phyloP scores from a whole-genome alignment of 164 flowering plant genomes.

The grape (Vitis vinifera) region DNA sequence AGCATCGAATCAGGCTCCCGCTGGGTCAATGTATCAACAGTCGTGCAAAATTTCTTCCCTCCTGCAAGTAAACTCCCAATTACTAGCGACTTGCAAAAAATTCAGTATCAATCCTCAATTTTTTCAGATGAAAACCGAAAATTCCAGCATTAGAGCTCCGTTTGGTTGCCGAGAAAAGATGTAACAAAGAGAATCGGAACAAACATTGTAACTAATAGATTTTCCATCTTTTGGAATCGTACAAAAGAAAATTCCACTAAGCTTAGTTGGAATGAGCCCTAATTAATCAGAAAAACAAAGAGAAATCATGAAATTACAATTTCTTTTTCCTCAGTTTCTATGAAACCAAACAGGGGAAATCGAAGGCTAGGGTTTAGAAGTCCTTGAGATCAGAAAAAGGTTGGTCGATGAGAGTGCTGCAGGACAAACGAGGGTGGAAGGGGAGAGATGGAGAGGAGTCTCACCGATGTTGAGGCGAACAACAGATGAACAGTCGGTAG shows the following conservation, averaged over 20 bases:
- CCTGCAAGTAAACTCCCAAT: slow-evolving; percentile 37
- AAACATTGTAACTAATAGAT: neutral
- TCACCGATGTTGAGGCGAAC: slow-evolving; percentile 73
- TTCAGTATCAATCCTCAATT: neutral
- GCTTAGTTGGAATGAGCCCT: neutral
- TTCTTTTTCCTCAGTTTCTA: neutral
- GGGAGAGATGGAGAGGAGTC: slow-evolving; percentile 5
- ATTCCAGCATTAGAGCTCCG: neutral
- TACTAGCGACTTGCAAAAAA: too few species aligned
- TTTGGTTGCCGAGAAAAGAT: neutral
- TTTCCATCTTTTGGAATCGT: neutral
- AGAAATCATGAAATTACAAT: neutral
- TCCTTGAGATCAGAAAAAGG: neutral
- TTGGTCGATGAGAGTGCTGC: neutral
- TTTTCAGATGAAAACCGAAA: neutral
- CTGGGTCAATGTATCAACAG: slow-evolving; percentile 74
- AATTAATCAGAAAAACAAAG: neutral
- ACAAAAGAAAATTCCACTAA: neutral
- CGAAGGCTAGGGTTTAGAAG: neutral
- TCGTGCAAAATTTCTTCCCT: slow-evolving; percentile 88
- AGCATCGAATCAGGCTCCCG: slow-evolving; percentile 97
- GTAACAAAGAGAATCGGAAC: neutral
- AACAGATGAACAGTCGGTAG: slow-evolving; percentile 35
- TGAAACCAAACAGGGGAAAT: slow-evolving; percentile 4
- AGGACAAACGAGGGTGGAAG: neutral